Base-by-base conservation (phyloP, 78 protist species). In the Blattamonas nauphoetae region DNA sequence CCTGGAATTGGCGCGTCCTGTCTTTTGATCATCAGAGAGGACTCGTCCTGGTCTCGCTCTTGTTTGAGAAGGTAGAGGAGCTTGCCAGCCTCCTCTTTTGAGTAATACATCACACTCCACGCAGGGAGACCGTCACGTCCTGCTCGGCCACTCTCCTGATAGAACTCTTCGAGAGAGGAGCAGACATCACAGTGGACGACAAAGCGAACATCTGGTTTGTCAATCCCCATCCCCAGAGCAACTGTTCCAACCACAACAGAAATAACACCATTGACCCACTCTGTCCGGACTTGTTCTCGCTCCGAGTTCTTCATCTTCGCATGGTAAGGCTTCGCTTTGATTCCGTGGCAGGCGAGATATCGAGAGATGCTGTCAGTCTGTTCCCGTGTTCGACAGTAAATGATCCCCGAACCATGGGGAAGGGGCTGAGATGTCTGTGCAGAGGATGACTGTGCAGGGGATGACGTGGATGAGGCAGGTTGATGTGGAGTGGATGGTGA, bases 211-310 rank as follows among this genome's bases (percentile, higher is more conserved):
- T 88, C 88, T 1, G 79, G 79, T 21, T 45, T 32, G 71, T 89
- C 85, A 43, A 89, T 3, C 38, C 91, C 91, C 89, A 89, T 85
- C 80, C 91, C 91, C 44, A 89, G 83, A 36, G 91, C 89, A 1
- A 89, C 71, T 3, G 91, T 90, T 2, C 85, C 90, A 21, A 90
- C 85, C 1, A 89, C 45, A 44, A 89, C 89, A 4, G 32, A n/a
- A 21, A 82, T 4, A 41, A n/a, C 3, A 2, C 85, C 71, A 3
- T 42, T 21, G 46, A 0, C 3, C 78, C 86, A 88, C 36, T 1
- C 5, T 1, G 35, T 21, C 35, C 64, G 35, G 6, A 46, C 5
- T 6, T 5, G 64, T 46, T 46, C 6, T 5, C 35, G 5, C 35
- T 46, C 35, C 35, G 64, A 5, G 64, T 21, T 46, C 35, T 6